Conservation (phyloP, 192 early-diverging fungal genomes). For the Lobulomyces angularis region DNA sequence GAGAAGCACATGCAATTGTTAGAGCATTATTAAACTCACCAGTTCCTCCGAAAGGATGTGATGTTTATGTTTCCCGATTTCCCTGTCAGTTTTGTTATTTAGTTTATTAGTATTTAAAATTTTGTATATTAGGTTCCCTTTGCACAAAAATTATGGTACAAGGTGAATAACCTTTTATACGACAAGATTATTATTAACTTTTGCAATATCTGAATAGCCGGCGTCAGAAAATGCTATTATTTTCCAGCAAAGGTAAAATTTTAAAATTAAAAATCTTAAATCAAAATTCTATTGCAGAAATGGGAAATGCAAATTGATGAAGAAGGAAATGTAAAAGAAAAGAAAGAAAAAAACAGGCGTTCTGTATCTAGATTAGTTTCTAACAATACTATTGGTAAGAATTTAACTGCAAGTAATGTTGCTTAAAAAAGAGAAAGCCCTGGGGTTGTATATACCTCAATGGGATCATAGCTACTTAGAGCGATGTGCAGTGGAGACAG, state of each 20-base stretch:
- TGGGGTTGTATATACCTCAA: slow-evolving; percentile 17
- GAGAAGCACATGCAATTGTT: slow-evolving; percentile 24
- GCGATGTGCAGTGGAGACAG: not conserved
- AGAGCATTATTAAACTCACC: slow-evolving; percentile 13
- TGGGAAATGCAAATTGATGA: not conserved
- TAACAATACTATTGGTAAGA: slow-evolving; percentile 25
- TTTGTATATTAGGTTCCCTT: not conserved
- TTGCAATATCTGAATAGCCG: too few relatives aligned
- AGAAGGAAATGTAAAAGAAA: slow-evolving; percentile 7
- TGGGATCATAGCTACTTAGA: slow-evolving; percentile 17
- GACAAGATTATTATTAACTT: too few relatives aligned
- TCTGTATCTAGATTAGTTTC: slow-evolving; percentile 15
- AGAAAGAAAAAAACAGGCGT: slow-evolving; percentile 4
- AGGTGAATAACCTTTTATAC: slow-evolving; percentile 10
- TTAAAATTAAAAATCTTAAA: slow-evolving; percentile 6
- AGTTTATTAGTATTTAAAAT: not conserved
- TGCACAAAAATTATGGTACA: slow-evolving; percentile 29
- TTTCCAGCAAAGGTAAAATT: slow-evolving; percentile 25
- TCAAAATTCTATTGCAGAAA: slow-evolving; percentile 1
- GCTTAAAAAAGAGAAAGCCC: too few relatives aligned
- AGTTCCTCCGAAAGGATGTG: slow-evolving; percentile 18
- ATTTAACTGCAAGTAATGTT: too few relatives aligned
- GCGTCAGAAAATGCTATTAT: slow-evolving; percentile 21
- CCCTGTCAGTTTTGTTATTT: slow-evolving; percentile 14
- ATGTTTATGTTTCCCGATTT: slow-evolving; percentile 27